Conservation (phyloP, 73 alveolate genomes). For the Stentor roeselii region DNA sequence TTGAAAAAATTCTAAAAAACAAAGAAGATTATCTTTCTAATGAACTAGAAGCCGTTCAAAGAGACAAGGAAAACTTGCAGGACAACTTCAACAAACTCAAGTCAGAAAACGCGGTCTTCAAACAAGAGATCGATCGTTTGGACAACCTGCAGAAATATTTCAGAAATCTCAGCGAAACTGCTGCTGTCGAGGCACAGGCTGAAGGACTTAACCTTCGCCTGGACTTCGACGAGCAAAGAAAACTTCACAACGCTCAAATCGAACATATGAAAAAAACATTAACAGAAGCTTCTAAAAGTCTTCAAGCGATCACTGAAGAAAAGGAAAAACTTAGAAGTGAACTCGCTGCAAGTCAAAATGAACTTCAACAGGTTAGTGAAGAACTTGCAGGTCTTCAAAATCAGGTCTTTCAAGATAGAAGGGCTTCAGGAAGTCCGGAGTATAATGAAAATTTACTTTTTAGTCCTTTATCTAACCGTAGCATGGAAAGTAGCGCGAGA, state of each 20-base stretch:
- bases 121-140: background rate
- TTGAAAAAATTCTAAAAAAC: background rate
- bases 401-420: background rate
- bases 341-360: background rate
- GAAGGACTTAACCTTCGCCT: background rate
- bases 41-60: background rate
- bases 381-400: background rate
- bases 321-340: background rate
- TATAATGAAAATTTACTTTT: background rate
- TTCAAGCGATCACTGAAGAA: background rate
- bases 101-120: background rate
- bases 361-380: conserved; percentile 2
- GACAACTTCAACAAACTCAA: background rate
- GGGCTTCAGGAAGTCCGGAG: background rate
- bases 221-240: background rate
- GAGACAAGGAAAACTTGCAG: background rate
- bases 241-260: background rate
- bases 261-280: background rate
- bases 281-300: background rate
- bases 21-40: conserved; percentile 9
- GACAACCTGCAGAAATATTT: background rate
- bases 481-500: conserved; percentile 16
- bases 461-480: background rate
- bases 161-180: background rate
- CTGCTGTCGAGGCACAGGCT: background rate